Base-by-base conservation (phyloP, 2,329 filamentous ascomycete genomes). In the Aspergillus sp. region DNA sequence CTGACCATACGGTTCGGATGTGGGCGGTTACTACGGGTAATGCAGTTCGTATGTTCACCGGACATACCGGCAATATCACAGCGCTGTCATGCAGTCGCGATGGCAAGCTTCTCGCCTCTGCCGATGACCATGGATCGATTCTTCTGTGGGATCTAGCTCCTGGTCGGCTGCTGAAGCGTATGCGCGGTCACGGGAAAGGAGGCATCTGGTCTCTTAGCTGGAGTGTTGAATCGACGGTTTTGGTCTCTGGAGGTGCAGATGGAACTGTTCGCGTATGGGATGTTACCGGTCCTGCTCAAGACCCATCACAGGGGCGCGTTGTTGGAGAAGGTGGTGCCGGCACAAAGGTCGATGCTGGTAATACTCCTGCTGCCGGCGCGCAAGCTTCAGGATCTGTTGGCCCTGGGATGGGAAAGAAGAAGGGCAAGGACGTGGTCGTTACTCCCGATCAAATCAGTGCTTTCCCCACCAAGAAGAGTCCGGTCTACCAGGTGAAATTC, bases 211-310 rank as follows among this genome's bases (percentile, higher is more conserved):
- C 88, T 5, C 76, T 98, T 2, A 88, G 87, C 62, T 98, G 94
- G 79, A 93, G 87, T 53, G 88, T 90, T 12, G 93, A 98, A 66
- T 95, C 89, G 1, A 93, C 81, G 1, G 85, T 95, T 1, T 81
- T 98, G 1, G 86, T 91, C 1, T 96, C 90, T 0, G 90, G 88
- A 12, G 91, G 90, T 13, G 86, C 91, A 31, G 93, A 98, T 61
- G 86, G 88, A 51, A 96, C 90, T 0, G 90, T 98, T 12, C 85
- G 93, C 28, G 77, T 96, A 6, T 98, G 93, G 93, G 93, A 97
- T 57, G 86, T 95, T 5, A 79, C 85, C 64, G 74, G 87, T 58
- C 78, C 88, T 35, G 75, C 84, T 27, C 79, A 88, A 10, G 71
- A 68, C 32, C 53, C 61, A 48, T 78, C 81, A 45, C 76, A 77